Evolutionary conservation across 768 basidiomycete genomes (phyloP).

Genomic region (Phaeotremella skinneri): DNA sequence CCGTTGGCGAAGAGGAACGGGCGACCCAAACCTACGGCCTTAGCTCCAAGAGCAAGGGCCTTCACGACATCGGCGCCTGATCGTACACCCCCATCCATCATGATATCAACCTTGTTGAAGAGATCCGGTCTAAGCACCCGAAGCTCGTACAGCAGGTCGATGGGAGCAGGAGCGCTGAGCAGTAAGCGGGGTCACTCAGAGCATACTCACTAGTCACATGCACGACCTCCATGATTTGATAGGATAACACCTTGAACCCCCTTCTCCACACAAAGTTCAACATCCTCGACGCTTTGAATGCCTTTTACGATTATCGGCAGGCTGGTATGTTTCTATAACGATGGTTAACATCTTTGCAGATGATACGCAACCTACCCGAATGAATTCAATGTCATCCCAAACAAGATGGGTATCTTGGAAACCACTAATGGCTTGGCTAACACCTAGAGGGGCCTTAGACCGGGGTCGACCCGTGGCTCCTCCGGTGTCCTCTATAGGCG

Average conservation of each 20-base stretch:
- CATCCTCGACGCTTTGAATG: conserved; percentile 63
- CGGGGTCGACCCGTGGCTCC: conserved; percentile 10
- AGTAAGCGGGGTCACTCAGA: conserved; percentile 1
- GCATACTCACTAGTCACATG: conserved; percentile 52
- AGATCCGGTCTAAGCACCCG: conserved; percentile 70
- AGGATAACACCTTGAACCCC: conserved; percentile 88
- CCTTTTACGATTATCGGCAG: conserved; percentile 58
- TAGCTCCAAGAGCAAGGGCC: conserved; percentile 69
- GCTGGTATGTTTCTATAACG: conserved; percentile 52
- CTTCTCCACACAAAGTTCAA: conserved; percentile 74
- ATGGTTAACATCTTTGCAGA: conserved; percentile 46
- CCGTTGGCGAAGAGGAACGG: conserved; percentile 54
- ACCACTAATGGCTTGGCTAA: conserved; percentile 47
- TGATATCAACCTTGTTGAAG: conserved; percentile 59
- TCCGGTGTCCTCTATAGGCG: conserved; percentile 25
- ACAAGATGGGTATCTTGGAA: conserved; percentile 52
- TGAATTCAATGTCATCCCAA: conserved; percentile 51
- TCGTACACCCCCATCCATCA: conserved; percentile 79
- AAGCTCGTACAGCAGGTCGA: conserved; percentile 68
- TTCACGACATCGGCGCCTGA: conserved; percentile 88
- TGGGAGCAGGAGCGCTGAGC: conserved; percentile 49
- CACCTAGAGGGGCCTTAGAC: conserved; percentile 38
- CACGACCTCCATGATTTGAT: conserved; percentile 84
- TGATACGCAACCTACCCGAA: conserved; percentile 30
- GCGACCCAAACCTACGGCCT: conserved; percentile 52